phyloP scores from a whole-genome alignment of 2,329 filamentous ascomycete genomes.

The Aspergillus sp. region DNA sequence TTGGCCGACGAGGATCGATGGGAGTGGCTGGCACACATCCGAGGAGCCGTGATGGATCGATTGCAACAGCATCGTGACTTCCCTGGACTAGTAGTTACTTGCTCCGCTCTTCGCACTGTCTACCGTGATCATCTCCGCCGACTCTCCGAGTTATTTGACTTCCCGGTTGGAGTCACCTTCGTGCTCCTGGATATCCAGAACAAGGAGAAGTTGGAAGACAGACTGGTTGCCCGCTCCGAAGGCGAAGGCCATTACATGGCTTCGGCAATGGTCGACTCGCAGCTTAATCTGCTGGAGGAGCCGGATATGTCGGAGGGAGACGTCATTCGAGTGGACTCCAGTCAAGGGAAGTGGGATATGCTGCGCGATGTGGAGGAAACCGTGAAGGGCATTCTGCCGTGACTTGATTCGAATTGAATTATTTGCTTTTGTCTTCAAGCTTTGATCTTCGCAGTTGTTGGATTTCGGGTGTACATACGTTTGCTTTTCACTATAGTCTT shows the following conservation, averaged over 20 bases:
- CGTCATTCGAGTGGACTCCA: conserved; percentile 17
- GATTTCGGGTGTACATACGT: no score
- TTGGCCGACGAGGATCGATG: conserved; percentile 54
- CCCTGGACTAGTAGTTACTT: conserved; percentile 50
- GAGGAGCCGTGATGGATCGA: conserved; percentile 20
- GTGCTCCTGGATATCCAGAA: conserved; percentile 32
- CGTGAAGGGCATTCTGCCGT: no score
- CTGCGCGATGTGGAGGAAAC: background rate
- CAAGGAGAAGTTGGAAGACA: conserved; percentile 42
- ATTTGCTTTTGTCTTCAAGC: no score
- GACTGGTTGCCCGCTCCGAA: conserved; percentile 41
- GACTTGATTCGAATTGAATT: no score
- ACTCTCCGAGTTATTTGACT: conserved; percentile 18
- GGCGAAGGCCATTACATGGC: conserved; percentile 55
- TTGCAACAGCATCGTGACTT: conserved; percentile 10
- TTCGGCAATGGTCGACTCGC: conserved; percentile 53
- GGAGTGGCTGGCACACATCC: conserved; percentile 49
- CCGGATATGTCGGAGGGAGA: conserved; percentile 42
- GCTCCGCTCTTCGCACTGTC: conserved; percentile 54
- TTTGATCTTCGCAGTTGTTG: no score
- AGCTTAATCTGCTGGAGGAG: conserved; percentile 51
- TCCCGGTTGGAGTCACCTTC: conserved; percentile 34
- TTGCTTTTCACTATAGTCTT: no score
- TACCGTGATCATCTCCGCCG: conserved; percentile 56
- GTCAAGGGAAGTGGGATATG: conserved; percentile 7